phyloP scores from a whole-genome alignment of 441 rosid genomes.

The Aleurites moluccanus region DNA sequence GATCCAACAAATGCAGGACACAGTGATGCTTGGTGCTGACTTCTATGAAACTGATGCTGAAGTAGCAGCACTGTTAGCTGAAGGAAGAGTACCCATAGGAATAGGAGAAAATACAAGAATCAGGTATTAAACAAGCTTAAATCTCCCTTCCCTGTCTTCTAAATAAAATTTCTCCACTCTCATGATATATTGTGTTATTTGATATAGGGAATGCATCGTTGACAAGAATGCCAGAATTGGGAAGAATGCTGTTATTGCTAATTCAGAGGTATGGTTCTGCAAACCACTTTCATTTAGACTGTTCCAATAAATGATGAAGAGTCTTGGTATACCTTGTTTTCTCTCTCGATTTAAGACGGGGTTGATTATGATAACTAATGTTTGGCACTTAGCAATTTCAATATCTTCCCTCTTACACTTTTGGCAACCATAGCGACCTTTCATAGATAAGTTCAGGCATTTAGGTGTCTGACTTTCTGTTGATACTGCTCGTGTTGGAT shows the following conservation, averaged over 20 bases:
- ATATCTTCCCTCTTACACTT: too few relatives aligned
- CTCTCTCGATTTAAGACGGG: too few relatives aligned
- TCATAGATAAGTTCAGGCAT: background rate
- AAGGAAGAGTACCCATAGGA: constrained; percentile 74
- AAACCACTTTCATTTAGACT: background rate
- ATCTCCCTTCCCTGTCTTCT: background rate
- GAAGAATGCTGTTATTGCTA: constrained; percentile 77
- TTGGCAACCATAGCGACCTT: background rate
- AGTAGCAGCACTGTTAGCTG: constrained; percentile 56
- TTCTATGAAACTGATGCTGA: constrained; percentile 83
- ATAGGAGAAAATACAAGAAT: constrained; percentile 88
- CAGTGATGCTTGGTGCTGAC: constrained; percentile 95
- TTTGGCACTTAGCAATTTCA: too few relatives aligned
- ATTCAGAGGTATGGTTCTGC: constrained; percentile 61
- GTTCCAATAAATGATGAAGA: background rate
- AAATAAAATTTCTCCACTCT: background rate
- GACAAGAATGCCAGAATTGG: constrained; percentile 95
- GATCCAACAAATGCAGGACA: constrained; percentile 50
- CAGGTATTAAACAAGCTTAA: constrained; percentile 40
- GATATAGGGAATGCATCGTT: constrained; percentile 80
- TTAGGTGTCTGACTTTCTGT: background rate
- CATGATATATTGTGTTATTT: background rate
- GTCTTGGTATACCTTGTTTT: background rate
- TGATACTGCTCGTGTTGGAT: background rate
- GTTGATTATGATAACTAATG: too few relatives aligned